A percentile compares a stretch with the other conserved stretches of the same genome.
Conservation (phyloP, 192 early-diverging fungal species). For the Thamnidium elegans region DNA sequence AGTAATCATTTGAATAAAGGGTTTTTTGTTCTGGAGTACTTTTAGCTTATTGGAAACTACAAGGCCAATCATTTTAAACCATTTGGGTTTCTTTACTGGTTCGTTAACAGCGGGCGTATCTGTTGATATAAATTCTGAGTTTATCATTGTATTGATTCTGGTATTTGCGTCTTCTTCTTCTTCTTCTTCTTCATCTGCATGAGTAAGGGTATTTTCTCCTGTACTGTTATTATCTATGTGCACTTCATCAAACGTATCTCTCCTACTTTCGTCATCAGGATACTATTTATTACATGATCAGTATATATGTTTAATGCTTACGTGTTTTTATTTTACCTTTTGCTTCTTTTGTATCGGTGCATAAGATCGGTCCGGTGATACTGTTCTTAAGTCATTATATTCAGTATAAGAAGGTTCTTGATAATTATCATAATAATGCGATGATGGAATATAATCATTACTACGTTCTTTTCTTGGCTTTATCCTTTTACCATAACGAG, state of each 20-base stretch:
- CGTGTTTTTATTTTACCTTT: not conserved
- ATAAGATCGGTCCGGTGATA: not conserved
- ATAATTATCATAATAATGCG: not conserved
- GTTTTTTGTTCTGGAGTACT: too few relatives aligned
- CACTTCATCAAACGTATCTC: not conserved
- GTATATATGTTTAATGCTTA: too few relatives aligned
- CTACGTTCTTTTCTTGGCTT: too few relatives aligned
- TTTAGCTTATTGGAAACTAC: too few relatives aligned
- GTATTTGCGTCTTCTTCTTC: not conserved
- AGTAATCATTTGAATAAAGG: not conserved
- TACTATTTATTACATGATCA: not conserved
- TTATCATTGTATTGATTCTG: too few relatives aligned
- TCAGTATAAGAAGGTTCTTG: not conserved
- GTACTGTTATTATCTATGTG: not conserved
- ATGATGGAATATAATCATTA: not conserved
- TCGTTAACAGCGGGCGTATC: not conserved
- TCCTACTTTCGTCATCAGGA: not conserved
- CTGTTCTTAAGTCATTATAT: not conserved
- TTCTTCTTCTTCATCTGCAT: constrained; percentile 1
- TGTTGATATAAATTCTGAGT: not conserved
- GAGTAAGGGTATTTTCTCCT: not conserved
- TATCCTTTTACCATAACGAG: not conserved
- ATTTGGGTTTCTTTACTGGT: too few relatives aligned
- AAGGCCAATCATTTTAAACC: too few relatives aligned
- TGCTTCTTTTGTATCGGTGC: not conserved